Percentiles rank a stretch among this genome's conserved stretches.
phyloP scores from a whole-genome alignment of 2,329 filamentous ascomycete genomes.

The Zopfia rhizophila region DNA sequence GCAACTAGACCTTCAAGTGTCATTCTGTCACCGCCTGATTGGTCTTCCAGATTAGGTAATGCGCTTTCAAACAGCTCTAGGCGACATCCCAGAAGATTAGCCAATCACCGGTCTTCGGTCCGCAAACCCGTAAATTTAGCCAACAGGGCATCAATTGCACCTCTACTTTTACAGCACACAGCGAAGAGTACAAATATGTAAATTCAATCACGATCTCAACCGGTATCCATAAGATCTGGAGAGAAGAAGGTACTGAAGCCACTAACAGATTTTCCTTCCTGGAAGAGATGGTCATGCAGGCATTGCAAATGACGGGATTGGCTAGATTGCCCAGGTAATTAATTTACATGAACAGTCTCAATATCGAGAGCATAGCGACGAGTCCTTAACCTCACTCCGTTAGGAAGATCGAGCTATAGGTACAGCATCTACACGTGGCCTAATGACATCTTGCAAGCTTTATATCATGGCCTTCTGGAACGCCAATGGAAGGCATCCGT shows the following conservation, averaged over 20 bases:
- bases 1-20: too few relatives aligned
- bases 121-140: slow-evolving; percentile 16
- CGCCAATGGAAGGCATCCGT: slow-evolving; percentile 18
- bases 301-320: too few relatives aligned
- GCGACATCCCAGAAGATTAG: slow-evolving; percentile 2
- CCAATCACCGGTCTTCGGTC: slow-evolving; percentile 19
- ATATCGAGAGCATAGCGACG: slow-evolving; percentile 37
- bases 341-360: slow-evolving; percentile 49
- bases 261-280: too few relatives aligned
- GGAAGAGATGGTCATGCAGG: too few relatives aligned
- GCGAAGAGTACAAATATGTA: too few relatives aligned
- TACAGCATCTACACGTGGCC: slow-evolving; percentile 45
- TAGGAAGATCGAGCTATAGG: slow-evolving; percentile 39
- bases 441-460: slow-evolving; percentile 23
- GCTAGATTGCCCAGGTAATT: slow-evolving; percentile 36
- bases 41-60: too few relatives aligned
- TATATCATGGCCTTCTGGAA: slow-evolving; percentile 35
- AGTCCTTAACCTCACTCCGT: slow-evolving; percentile 22
- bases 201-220: too few relatives aligned
- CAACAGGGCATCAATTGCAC: too few relatives aligned
- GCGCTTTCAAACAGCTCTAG: too few relatives aligned
- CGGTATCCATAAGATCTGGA: too few relatives aligned
- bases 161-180: not conserved
- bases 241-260: too few relatives aligned
- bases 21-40: too few relatives aligned